Percentiles rank a stretch among this genome's conserved stretches.
Evolutionary conservation across 169 alveolate species (phyloP).

Genomic region (Amoebophrya sp.): DNA sequence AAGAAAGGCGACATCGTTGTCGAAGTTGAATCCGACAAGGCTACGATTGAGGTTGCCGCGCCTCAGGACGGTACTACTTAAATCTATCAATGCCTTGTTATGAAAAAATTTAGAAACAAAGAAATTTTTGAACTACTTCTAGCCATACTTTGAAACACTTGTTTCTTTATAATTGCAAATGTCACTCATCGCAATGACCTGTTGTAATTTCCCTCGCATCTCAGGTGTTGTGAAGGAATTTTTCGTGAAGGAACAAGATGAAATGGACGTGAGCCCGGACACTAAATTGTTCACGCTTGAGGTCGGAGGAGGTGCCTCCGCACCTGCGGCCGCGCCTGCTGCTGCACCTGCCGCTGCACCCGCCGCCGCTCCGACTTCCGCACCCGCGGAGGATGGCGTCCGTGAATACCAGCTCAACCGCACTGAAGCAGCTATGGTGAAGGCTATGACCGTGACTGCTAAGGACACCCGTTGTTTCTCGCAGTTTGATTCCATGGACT

Average conservation of each 20-base stretch:
- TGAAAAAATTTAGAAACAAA: no score
- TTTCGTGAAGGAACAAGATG: not conserved
- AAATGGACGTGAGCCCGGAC: slow-evolving; percentile 7
- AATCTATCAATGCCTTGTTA: no score
- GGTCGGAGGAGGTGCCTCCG: not conserved
- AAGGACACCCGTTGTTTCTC: not conserved
- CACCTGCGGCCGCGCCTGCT: not conserved
- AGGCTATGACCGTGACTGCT: not conserved
- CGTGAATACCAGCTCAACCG: not conserved
- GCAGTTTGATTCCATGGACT: not conserved
- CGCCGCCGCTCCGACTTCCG: not conserved
- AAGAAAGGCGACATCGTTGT: not conserved
- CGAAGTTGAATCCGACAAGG: not conserved
- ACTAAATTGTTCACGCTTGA: not conserved
- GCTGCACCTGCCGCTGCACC: not conserved
- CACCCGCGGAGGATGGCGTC: not conserved
- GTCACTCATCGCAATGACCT: no score
- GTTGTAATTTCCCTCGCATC: no score
- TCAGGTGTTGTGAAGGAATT: not conserved
- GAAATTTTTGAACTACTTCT: no score
- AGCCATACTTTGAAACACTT: no score
- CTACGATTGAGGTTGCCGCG: not conserved
- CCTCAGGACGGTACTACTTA: not conserved
- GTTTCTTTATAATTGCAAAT: no score
- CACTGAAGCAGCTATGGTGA: not conserved